Base-by-base conservation (phyloP, 257 asterid species). In the Marsdenia floribunda region DNA sequence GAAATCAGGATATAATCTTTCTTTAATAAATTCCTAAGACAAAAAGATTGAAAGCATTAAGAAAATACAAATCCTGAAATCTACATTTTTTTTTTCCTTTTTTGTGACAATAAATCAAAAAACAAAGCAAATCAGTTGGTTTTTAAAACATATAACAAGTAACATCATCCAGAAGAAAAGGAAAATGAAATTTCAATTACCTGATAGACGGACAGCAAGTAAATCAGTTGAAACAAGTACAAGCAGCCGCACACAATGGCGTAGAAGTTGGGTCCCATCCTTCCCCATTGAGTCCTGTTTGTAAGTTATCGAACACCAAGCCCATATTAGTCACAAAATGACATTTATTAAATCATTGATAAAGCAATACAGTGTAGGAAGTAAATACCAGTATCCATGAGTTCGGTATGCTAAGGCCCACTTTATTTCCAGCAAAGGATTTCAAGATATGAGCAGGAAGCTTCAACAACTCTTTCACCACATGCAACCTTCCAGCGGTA, bases 261-360 rank as follows among this genome's bases (percentile, higher is more conserved):
- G 99, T 90, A 95, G 84, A 78, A 95, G 97, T 85, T 92, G 99
- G 72, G 98, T 95, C 83, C 96, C 97, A 85, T 95, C 98, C 86
- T 95, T 92, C 47, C 97, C 99, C 97, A 95, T 84, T 53, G 99
- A 92, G 82, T 95, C 99, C 98, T 95, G 85, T 78, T 35, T 72
- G 49, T 67, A 65, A 46, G 46, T 12, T 68, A 75, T 63, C 73
- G 55, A 77, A 73, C 55, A 81, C 49, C 52, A 79, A 70, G 74
- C 77, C 82, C 49, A 78, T 10, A 40, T 57, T 37, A 78, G 75
- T 70, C 42, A 59, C 42, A 72, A 55, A 57, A 50, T 29, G 52
- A 85, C 73, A 73, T 64, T 22, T 4, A 29, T 73, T 65, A 70
- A 64, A 73, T 35, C 22, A 50, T 53, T 54, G 33, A 26, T 69